Evolutionary conservation across 2,329 filamentous ascomycete species (phyloP).

Genomic region (Stagonosporopsis chrysanthemi): DNA sequence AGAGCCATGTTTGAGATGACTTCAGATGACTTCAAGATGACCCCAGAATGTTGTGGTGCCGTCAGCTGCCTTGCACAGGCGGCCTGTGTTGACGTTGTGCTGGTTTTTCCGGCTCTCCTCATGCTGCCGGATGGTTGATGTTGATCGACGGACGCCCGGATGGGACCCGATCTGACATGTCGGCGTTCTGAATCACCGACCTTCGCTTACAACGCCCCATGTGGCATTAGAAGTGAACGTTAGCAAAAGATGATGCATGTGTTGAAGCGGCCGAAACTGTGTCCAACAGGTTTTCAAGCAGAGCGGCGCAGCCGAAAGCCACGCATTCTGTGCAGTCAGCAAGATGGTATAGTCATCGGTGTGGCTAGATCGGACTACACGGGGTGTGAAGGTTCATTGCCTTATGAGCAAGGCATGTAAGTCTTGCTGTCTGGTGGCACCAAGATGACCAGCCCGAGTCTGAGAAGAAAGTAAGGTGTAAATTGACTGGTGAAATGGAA

Average conservation of each 20-base stretch:
- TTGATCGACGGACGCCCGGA: constrained; percentile 14
- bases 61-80: constrained; percentile 10
- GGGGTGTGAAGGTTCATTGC: constrained; percentile 1
- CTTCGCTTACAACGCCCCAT: constrained; percentile 2
- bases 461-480: not conserved
- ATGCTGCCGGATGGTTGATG: constrained; percentile 17
- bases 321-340: constrained; percentile 4
- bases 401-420: not conserved
- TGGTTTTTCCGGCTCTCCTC: constrained; percentile 20
- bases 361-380: constrained; percentile 2
- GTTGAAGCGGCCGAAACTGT: not conserved
- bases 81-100: constrained; percentile 19
- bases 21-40: constrained; percentile 10
- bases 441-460: not conserved
- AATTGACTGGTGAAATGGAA: not conserved
- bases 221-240: constrained; percentile 3
- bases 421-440: not conserved
- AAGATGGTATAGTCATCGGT: not conserved
- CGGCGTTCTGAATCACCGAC: constrained; percentile 10
- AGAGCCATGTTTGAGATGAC: constrained; percentile 14
- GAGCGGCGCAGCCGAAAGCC: constrained; percentile 1
- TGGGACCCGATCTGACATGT: constrained; percentile 15
- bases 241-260: constrained; percentile 4
- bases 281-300: constrained; percentile 8
- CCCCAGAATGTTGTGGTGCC: not conserved